Base-by-base conservation (phyloP, 2,329 filamentous ascomycete genomes). In the Beauveria sp. region DNA sequence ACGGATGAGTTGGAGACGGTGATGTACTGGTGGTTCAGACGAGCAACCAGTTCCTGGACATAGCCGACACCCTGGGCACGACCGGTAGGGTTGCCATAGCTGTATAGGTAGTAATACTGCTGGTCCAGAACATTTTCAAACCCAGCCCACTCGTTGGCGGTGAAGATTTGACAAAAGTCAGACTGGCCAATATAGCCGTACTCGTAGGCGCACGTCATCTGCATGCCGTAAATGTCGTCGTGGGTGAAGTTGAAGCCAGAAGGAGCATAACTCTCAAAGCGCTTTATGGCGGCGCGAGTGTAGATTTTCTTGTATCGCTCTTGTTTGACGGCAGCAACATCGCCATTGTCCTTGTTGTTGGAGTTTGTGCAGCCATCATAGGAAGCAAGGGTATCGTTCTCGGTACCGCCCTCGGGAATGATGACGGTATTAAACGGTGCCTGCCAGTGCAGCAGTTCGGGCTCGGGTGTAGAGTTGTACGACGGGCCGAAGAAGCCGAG, bases 61-160 rank as follows among this genome's bases (percentile, higher is more conserved):
- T 86, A 95, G 1, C 90, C 91, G 2, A 92, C 86, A 2, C 90
- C 90, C 72, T 92, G 89, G 0, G 89, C 89, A 3, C 89, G 82
- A 0, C 87, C 90, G 0, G 93, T 80, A 0, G 85, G 83, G 70
- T 89, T 90, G 22, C 90, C 90, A 72, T 85, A 90, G 58, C 86
- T 86, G 72, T 93, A 95, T 71, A 90, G 81, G 71, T 85, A 86
- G 76, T 93, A 93, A 72, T 89, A 85, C 58, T 79, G 77, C 42
- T 82, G 75, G 64, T 84, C 82, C 10, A 83, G 69, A 3, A 77
- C 78, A 63, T 79, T 78, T 61, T 81, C 81, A 71, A 92, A 93
- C 45, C 81, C 73, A 28, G 77, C 74, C 87, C 88, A 93, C 72
- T 93, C 89, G 1, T 79, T 70, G 24, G 79, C 71, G 0, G 81